Evolutionary conservation across 345 rosid species (phyloP).

Genomic region (Citrus unshiu): DNA sequence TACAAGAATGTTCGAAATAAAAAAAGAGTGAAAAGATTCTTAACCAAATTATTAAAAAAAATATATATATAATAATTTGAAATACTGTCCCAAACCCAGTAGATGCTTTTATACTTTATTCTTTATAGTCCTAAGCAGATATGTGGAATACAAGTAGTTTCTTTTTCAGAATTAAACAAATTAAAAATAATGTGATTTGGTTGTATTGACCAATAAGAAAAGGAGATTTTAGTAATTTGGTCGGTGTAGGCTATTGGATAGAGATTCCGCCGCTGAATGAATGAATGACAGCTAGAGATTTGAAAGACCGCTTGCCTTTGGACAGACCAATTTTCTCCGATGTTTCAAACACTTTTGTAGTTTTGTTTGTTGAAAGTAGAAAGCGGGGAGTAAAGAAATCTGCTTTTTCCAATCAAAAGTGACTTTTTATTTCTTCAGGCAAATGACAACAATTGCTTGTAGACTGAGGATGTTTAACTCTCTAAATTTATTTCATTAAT

Average conservation of each 20-base stretch:
- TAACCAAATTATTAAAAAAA: background rate
- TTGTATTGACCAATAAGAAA: background rate
- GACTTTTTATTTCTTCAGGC: background rate
- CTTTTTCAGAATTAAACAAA: too few relatives aligned
- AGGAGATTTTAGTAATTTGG: background rate
- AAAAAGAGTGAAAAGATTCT: background rate
- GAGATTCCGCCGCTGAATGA: background rate
- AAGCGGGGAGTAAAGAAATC: background rate
- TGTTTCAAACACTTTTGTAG: too few relatives aligned
- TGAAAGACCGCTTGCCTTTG: background rate
- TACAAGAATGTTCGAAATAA: background rate
- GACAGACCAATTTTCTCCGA: background rate
- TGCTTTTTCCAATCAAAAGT: conserved; percentile 1
- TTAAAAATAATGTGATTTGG: too few relatives aligned
- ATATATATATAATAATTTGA: background rate
- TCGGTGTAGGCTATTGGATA: background rate
- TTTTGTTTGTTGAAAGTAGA: background rate
- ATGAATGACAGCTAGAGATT: background rate
- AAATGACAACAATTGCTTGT: background rate
- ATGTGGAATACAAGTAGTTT: too few relatives aligned
- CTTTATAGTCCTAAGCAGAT: background rate
- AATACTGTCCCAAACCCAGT: background rate
- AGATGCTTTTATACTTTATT: background rate
- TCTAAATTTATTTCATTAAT: too few relatives aligned
- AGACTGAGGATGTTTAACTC: too few relatives aligned